Evolutionary conservation across 2,329 filamentous ascomycete species (phyloP).

Genomic region (Paraphoma chrysanthemicola): DNA sequence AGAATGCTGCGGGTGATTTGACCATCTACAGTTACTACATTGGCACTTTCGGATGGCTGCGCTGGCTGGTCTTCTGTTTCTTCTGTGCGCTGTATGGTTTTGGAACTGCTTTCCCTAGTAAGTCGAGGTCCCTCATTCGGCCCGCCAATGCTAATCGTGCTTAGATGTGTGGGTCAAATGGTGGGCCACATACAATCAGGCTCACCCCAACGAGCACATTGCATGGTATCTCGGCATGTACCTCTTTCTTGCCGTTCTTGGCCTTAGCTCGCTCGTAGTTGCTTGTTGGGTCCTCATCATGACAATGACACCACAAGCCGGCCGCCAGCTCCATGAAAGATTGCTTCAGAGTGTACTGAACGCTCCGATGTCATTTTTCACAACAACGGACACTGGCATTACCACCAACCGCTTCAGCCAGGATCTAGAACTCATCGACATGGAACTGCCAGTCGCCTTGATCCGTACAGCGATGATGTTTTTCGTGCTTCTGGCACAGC

Average conservation of each 20-base stretch:
- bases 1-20: slow-evolving; percentile 17
- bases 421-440: slow-evolving; percentile 52
- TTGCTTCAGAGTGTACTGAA: slow-evolving; percentile 54
- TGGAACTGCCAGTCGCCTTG: slow-evolving; percentile 40
- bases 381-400: slow-evolving; percentile 47
- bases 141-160: not conserved
- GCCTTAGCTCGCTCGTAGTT: slow-evolving; percentile 13
- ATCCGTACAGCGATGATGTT: slow-evolving; percentile 15
- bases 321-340: slow-evolving; percentile 52
- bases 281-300: slow-evolving; percentile 54
- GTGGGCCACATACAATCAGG: slow-evolving; percentile 51
- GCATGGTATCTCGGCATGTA: slow-evolving; percentile 36
- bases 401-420: slow-evolving; percentile 53
- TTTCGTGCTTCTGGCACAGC: slow-evolving; percentile 14
- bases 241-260: slow-evolving; percentile 11
- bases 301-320: slow-evolving; percentile 59
- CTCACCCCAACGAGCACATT: slow-evolving; percentile 40
- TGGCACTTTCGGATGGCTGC: slow-evolving; percentile 15
- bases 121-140: slow-evolving; percentile 34
- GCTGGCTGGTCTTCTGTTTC: slow-evolving; percentile 17
- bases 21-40: slow-evolving; percentile 30
- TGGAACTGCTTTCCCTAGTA: slow-evolving; percentile 19
- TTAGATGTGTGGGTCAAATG: slow-evolving; percentile 56
- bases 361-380: slow-evolving; percentile 44
- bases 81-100: slow-evolving; percentile 25